phyloP scores from a whole-genome alignment of 2,329 filamentous ascomycete species.

The Truncatella angustata region DNA sequence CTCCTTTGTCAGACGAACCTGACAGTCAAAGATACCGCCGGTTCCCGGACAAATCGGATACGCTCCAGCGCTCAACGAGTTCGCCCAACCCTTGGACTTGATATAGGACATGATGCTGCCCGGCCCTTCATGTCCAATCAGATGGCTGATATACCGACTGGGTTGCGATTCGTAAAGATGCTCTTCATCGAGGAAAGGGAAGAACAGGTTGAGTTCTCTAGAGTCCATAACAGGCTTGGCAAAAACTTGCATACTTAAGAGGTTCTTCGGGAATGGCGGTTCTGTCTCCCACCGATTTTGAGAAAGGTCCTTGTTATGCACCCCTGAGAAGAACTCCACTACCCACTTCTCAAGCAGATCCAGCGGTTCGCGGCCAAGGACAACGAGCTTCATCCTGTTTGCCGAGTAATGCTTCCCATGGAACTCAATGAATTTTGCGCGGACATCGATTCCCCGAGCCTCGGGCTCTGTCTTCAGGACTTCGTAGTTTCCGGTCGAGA shows the following conservation, averaged over 20 bases:
- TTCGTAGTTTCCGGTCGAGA: constrained; percentile 86
- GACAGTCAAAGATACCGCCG: constrained; percentile 75
- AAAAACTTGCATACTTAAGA: constrained; percentile 69
- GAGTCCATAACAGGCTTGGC: constrained; percentile 91
- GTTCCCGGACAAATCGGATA: constrained; percentile 74
- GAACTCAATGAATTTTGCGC: constrained; percentile 90
- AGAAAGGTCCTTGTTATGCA: constrained; percentile 78
- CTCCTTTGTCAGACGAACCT: constrained; percentile 80
- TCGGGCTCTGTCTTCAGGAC: constrained; percentile 82
- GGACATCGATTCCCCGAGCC: constrained; percentile 75
- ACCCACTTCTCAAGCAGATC: constrained; percentile 84
- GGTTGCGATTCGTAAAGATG: constrained; percentile 76
- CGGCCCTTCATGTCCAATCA: constrained; percentile 90
- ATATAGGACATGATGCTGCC: constrained; percentile 89
- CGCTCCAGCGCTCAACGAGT: constrained; percentile 74
- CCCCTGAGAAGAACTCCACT: constrained; percentile 74
- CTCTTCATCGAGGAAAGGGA: constrained; percentile 85
- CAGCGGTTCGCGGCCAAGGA: constrained; percentile 77
- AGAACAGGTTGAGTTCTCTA: constrained; percentile 74
- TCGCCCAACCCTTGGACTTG: constrained; percentile 81
- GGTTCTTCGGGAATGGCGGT: constrained; percentile 45
- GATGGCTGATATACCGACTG: constrained; percentile 79
- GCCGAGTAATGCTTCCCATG: constrained; percentile 88
- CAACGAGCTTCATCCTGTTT: constrained; percentile 89
- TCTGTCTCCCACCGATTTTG: constrained; percentile 54